phyloP scores from a whole-genome alignment of 805 yeast genomes.

The Priceomyces haplophilus region DNA sequence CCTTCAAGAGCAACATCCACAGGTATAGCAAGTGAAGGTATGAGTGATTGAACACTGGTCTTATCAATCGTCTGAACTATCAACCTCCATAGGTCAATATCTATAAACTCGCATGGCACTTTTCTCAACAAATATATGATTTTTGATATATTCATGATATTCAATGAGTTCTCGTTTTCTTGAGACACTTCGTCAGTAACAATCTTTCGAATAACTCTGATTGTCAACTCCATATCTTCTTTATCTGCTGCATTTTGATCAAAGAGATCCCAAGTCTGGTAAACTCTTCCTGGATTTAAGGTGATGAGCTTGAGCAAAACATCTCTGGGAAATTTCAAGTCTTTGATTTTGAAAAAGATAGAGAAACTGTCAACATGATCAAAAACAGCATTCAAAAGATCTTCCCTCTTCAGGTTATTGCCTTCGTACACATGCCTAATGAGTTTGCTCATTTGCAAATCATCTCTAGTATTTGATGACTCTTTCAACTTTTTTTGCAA shows the following conservation, averaged over 20 bases:
- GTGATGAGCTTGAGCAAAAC: constrained; percentile 27
- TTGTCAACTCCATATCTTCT: constrained; percentile 21
- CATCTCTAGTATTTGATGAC: constrained; percentile 6
- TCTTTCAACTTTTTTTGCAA: constrained; percentile 4
- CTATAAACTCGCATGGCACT: background rate
- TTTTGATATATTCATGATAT: constrained; percentile 9
- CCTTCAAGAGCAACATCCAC: background rate
- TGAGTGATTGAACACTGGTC: constrained; percentile 3
- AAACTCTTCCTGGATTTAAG: constrained; percentile 53
- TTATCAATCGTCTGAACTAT: constrained; percentile 9
- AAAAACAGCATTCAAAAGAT: constrained; percentile 18
- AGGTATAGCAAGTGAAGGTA: background rate
- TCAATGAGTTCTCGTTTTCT: constrained; percentile 22
- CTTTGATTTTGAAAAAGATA: constrained; percentile 22
- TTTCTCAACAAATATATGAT: constrained; percentile 6
- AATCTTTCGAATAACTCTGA: constrained; percentile 32
- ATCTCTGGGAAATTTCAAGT: constrained; percentile 13
- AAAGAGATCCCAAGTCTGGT: constrained; percentile 47
- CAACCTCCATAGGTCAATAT: constrained; percentile 1
- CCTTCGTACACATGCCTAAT: constrained; percentile 11
- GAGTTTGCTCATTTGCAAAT: constrained; percentile 8
- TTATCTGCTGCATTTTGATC: constrained; percentile 19
- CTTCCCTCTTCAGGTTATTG: constrained; percentile 11
- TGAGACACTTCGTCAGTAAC: constrained; percentile 38
- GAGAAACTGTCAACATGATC: constrained; percentile 24